Base-by-base conservation (phyloP, 148 eudicot species). In the Rhododendron simsii region DNA sequence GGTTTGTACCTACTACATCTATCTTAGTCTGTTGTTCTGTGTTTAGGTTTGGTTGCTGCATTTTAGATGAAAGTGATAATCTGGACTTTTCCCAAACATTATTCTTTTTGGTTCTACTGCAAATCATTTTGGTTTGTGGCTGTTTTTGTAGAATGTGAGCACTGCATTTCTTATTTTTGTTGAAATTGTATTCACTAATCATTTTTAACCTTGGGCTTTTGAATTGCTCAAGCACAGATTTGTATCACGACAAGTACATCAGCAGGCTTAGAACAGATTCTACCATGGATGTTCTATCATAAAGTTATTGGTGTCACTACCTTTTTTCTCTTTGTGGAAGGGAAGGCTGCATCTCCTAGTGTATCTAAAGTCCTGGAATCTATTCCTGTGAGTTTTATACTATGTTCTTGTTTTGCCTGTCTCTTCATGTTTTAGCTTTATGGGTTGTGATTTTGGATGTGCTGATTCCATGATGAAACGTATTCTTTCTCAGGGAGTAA, bases 261-360 rank as follows among this genome's bases (percentile, higher is more conserved):
- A 80, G 98, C 92, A 61, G 90, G 96, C 78, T 87, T 95, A 81
- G 94, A 93, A 57, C 98, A 95, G 93, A 95, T 95, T 84, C 91
- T 95, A 45, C 98, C 98, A 83, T 95, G 98, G 98, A 95, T 95
- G 93, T 95, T 87, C 87, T 95, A 87, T 88, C 98, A 95, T 90
- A 95, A 95, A 91, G 98, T 94, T 86, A 92, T 94, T 84, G 98
- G 98, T 67, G 96, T 96, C 45, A 89, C 95, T 63, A 92, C 91
- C 16, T 94, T 94, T 89, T 96, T 92, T 87, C 94, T 96, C 16
- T 96, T 94, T 89, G 98, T 96, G 65, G 98, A 96, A 90, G 98
- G 98, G 77, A 94, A 94, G 84, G 98, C 98, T 88, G 98, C 98
- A 83, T 89, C 96, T 86, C 91, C 98, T 23, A 89, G 89, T 81